These are phyloP conservation scores for Aspergillus amoenus DNA, from an alignment of 2,329 filamentous ascomycete species.

Conservation along the genomic window DNA sequence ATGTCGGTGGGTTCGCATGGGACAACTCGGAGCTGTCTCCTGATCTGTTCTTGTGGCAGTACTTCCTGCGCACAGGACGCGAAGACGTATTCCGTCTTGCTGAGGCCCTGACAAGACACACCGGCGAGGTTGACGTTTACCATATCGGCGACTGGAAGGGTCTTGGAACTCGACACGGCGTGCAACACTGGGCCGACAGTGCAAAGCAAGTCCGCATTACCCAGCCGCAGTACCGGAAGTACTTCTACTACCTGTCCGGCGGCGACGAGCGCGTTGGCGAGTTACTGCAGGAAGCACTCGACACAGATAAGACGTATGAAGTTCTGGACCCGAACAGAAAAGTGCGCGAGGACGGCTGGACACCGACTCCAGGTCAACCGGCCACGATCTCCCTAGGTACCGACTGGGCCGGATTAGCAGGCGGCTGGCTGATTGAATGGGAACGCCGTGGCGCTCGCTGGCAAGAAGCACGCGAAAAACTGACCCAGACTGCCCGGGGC, in stretches of 20 bases:
- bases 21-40: slow-evolving; percentile 65
- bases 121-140: slow-evolving; percentile 62
- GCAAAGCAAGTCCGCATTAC: slow-evolving; percentile 64
- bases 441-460: slow-evolving; percentile 56
- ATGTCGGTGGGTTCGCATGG: slow-evolving; percentile 65
- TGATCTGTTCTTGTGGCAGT: slow-evolving; percentile 63
- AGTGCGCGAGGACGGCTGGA: slow-evolving; percentile 55
- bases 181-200: slow-evolving; percentile 62
- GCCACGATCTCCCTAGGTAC: slow-evolving; percentile 4
- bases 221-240: slow-evolving; percentile 56
- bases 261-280: slow-evolving; percentile 59
- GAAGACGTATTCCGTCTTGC: slow-evolving; percentile 60
- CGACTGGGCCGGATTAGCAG: slow-evolving; percentile 50
- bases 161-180: slow-evolving; percentile 62
- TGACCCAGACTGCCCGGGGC: slow-evolving; percentile 50
- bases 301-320: slow-evolving; percentile 55
- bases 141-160: slow-evolving; percentile 59
- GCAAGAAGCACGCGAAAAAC: slow-evolving; percentile 53
- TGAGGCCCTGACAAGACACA: slow-evolving; percentile 59
- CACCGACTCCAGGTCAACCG: slow-evolving; percentile 39
- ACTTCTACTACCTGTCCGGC: slow-evolving; percentile 58
- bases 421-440: slow-evolving; percentile 61
- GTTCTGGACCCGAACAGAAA: slow-evolving; percentile 59
- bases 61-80: slow-evolving; percentile 60
- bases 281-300: slow-evolving; percentile 51